Evolutionary conservation across 495 filamentous ascomycete species (phyloP).

Genomic region (Penicillium mononematosum): DNA sequence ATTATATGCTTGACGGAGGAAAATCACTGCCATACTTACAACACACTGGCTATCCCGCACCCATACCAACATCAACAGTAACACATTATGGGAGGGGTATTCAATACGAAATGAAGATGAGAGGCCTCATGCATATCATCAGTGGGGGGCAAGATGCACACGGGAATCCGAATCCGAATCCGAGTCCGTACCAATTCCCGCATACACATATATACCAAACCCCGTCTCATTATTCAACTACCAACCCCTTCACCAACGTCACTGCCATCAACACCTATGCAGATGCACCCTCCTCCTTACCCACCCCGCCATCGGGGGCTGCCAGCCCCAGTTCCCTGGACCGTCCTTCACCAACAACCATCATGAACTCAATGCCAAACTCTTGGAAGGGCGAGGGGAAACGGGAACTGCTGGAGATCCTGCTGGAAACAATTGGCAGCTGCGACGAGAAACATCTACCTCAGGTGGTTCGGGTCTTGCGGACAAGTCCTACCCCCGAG

Average conservation of each 20-base stretch:
- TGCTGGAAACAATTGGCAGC: conserved; percentile 34
- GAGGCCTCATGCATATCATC: conserved; percentile 8
- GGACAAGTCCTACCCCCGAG: conserved; percentile 33
- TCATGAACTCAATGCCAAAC: conserved; percentile 14
- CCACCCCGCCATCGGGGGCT: conserved; percentile 3
- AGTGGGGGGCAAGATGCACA: conserved; percentile 19
- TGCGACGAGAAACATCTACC: conserved; percentile 32
- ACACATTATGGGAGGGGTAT: conserved; percentile 1
- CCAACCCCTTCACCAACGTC: conserved; percentile 4
- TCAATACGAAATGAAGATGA: conserved; percentile 9
- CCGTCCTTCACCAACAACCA: conserved; percentile 1
- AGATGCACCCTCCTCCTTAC: neutral
- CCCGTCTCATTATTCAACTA: conserved; percentile 15
- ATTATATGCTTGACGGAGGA: conserved; percentile 1
- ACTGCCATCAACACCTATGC: neutral
- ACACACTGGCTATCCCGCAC: neutral
- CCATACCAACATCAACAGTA: neutral
- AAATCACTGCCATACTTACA: neutral
- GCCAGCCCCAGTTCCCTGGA: conserved; percentile 2
- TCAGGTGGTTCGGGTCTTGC: conserved; percentile 33
- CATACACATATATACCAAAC: conserved; percentile 4
- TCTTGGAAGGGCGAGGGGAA: conserved; percentile 32
- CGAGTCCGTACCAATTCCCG: neutral
- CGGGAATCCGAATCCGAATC: conserved; percentile 7
- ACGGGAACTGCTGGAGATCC: conserved; percentile 27